Evolutionary conservation across 371 early-diverging fungal genomes (phyloP).

Genomic region (Circinella umbellata): DNA sequence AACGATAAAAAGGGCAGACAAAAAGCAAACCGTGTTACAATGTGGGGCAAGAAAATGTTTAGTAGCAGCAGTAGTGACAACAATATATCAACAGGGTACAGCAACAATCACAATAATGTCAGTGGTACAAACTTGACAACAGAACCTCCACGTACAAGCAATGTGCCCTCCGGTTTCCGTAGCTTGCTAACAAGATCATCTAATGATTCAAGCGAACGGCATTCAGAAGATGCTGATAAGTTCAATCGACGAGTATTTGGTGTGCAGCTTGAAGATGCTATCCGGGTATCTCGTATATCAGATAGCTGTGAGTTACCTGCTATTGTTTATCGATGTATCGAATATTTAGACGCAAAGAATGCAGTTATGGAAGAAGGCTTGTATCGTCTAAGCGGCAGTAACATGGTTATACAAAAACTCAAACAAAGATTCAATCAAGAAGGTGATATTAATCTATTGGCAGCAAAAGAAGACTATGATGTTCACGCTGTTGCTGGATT

Average conservation of each 20-base stretch:
- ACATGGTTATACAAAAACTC: slow-evolving; percentile 69
- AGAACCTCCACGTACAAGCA: slow-evolving; percentile 9
- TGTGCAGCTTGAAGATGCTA: slow-evolving; percentile 69
- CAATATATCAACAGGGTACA: neutral
- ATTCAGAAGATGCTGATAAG: slow-evolving; percentile 4
- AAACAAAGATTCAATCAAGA: slow-evolving; percentile 82
- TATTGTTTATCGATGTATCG: slow-evolving; percentile 93
- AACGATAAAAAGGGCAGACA: slow-evolving; percentile 42
- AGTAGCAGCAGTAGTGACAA: slow-evolving; percentile 20
- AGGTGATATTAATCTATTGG: slow-evolving; percentile 69
- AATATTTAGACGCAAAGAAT: slow-evolving; percentile 87
- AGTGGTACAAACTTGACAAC: neutral
- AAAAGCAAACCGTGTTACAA: slow-evolving; percentile 54
- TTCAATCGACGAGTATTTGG: slow-evolving; percentile 72
- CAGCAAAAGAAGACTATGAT: slow-evolving; percentile 63
- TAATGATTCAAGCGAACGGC: slow-evolving; percentile 18
- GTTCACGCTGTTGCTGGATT: slow-evolving; percentile 85
- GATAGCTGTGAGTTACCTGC: slow-evolving; percentile 86
- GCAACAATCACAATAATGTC: neutral
- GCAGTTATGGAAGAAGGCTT: slow-evolving; percentile 92
- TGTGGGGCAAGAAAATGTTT: slow-evolving; percentile 58
- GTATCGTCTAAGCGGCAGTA: slow-evolving; percentile 88
- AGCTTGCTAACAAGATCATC: slow-evolving; percentile 29
- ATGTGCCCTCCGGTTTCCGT: slow-evolving; percentile 24
- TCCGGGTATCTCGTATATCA: slow-evolving; percentile 62